These are phyloP conservation scores for Teratosphaeria viscida DNA, from an alignment of 2,329 filamentous ascomycete species.

Conservation along the genomic window DNA sequence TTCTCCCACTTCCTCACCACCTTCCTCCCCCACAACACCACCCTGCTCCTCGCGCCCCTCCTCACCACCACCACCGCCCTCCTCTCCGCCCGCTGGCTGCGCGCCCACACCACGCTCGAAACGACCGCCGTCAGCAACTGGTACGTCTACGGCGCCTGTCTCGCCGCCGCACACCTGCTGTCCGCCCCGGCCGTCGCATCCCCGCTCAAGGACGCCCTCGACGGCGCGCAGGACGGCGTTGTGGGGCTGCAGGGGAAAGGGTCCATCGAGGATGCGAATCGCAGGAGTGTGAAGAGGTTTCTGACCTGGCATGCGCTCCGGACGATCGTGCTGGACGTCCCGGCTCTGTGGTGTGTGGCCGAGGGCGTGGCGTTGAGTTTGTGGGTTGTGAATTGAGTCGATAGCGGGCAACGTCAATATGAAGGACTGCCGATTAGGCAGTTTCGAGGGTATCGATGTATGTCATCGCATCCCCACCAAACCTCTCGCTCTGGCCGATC, in stretches of 20 bases:
- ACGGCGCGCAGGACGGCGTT: constrained; percentile 4
- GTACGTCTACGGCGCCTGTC: constrained; percentile 18
- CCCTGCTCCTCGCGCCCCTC: constrained; percentile 12
- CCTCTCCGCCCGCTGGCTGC: constrained; percentile 16
- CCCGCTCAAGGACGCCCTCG: constrained; percentile 13
- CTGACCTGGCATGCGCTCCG: constrained; percentile 17
- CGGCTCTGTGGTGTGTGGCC: constrained; percentile 21
- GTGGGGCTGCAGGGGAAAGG: constrained; percentile 8
- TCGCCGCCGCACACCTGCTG: constrained; percentile 18
- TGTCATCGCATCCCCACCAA: no score
- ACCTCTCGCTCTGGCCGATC: no score
- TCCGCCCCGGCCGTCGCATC: constrained; percentile 14
- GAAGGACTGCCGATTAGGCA: no score
- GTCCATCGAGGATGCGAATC: constrained; percentile 10
- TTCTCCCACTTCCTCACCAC: constrained; percentile 18
- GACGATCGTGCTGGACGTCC: constrained; percentile 18
- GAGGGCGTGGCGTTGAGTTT: constrained; percentile 16
- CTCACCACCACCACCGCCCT: constrained; percentile 12
- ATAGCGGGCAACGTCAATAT: no score
- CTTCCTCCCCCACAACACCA: constrained; percentile 12
- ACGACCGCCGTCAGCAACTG: constrained; percentile 17
- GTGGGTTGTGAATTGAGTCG: constrained; percentile 10
- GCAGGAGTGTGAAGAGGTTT: constrained; percentile 19
- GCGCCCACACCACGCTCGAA: constrained; percentile 16
- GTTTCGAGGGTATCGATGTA: no score